Evolutionary conservation across 2,329 filamentous ascomycete species (phyloP), one percentile per base, ranked within the genome.

Genomic region (Pseudopyricularia cyperi): DNA sequence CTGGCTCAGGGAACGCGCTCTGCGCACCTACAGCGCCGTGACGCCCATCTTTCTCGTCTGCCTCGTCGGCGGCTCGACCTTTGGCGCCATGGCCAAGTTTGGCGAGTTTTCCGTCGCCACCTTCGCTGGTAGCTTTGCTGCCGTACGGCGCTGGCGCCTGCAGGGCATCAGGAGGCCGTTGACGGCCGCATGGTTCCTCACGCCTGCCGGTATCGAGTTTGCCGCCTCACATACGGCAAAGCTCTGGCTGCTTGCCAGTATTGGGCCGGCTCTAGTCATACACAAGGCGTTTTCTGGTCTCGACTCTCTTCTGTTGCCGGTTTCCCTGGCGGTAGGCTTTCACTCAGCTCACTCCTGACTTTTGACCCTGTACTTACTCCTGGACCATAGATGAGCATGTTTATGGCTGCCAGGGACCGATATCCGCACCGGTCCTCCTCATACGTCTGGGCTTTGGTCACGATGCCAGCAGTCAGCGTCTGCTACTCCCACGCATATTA

Each of bases 11-110:
- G 79, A 85, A 50, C 65, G 70, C 15, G 56, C 87, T 9, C 76
- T 84, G 59, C 69, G 71, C 35, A 62, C 63, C 69, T 65, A 82
- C 72, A 63, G 79, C 68, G 56, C 75, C 65, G 63, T 69, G 47
- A 74, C 77, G 33, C 71, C 88, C 11, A 72, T 85, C 22, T 65
- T 90, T 4, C 79, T 93, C 5, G 73, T 83, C 3, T 76, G 81
- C 46, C 74, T 85, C 15, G 63, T 79, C 19, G 66, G 73, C 22
- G 66, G 73, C 11, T 75, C 76, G 37, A 71, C 37, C 1, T 42
- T 42, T 42, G 17, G 37, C 17, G n/a, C 37, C 37, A 42, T 42
- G 37, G 37, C 22, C 47, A 69, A 72, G 59, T 82, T 81, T 57
- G 78, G 77, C 15, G 66, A 68, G 44, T 62, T 71, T 51, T 72